Evolutionary conservation across 805 yeast species (phyloP).

Genomic region (Danielia oregonensis): DNA sequence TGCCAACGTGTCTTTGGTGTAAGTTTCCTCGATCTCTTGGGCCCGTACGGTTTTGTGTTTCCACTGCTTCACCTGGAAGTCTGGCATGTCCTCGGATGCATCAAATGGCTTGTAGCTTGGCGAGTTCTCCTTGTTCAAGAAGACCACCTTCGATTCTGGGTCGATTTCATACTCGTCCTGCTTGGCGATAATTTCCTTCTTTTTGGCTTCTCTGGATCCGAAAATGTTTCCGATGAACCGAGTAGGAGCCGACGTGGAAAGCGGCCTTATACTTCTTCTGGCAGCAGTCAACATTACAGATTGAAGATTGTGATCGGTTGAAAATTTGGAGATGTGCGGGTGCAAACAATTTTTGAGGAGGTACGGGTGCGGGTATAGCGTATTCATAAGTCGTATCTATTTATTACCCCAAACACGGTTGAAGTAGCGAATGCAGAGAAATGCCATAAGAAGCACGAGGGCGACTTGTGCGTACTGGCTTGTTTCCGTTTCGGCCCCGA

Average conservation of each 20-base stretch:
- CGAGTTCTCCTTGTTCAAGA: constrained; percentile 35
- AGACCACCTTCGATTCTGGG: constrained; percentile 28
- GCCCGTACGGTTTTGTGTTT: constrained; percentile 22
- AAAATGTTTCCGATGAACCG: constrained; percentile 32
- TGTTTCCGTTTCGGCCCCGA: not conserved
- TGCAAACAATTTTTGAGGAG: too few species aligned
- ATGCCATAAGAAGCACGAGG: constrained; percentile 5
- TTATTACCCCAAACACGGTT: not conserved
- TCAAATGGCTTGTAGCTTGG: constrained; percentile 25
- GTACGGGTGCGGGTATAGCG: not conserved
- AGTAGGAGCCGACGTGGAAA: constrained; percentile 13
- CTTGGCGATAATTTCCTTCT: constrained; percentile 33
- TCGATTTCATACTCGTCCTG: constrained; percentile 36
- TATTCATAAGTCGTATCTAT: not conserved
- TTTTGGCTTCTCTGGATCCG: constrained; percentile 29
- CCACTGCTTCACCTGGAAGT: constrained; percentile 35
- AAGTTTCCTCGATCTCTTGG: constrained; percentile 27
- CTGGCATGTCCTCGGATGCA: constrained; percentile 30
- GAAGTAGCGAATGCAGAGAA: constrained; percentile 1
- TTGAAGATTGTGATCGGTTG: not conserved
- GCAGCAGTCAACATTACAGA: constrained; percentile 1
- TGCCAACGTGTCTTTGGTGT: constrained; percentile 21
- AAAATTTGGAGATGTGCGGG: not conserved
- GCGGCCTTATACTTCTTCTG: constrained; percentile 1
- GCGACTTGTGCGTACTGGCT: constrained; percentile 1